Base-by-base conservation (phyloP, 805 yeast genomes). In the Ogataea zsoltii region DNA sequence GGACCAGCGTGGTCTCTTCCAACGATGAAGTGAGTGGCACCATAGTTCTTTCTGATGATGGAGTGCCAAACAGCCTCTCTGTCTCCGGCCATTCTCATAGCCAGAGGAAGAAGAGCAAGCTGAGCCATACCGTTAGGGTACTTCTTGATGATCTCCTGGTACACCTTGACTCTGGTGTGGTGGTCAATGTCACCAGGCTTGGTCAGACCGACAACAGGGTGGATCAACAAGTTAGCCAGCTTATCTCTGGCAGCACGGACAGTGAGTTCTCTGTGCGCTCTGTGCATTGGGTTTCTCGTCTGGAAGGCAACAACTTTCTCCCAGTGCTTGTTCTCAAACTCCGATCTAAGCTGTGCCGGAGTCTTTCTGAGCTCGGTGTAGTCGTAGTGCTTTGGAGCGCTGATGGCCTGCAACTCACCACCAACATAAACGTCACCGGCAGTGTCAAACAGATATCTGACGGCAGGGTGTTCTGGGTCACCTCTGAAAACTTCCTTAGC, bases 1-100 rank as follows among this genome's bases (percentile, higher is more conserved):
- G 98, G 97, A 49, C 97, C 97, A 42, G 98, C 98, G 63, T 91
- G 98, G 69, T 91, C 97, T 75, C 98, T 85, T 50, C 98, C 98
- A 39, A 91, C 97, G 62, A 91, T 91, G 74, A 92, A 92, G 67
- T 92, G 97, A 42, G 96, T 86, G 45, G 96, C 96, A 63, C 98
- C 98, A 65, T 84, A 90, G 72, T 91, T 91, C 75, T 89, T 88
- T 71, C 98, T 86, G 66, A 91, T 91, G 61, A 92, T 85, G 14
- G 97, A 96, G 66, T 91, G 98, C 97, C 97, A 92, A 36, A 91
- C 87, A 17, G 98, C 98, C 72, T 91, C 98, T 67, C 96, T 82
- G 68, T 92, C 97, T 68, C 98, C 98, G 45, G 94, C 97, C 98
- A 91, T 91, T 77, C 98, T 84, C 98, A 91, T 91, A 32, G 98